Percentiles rank a stretch among this genome's conserved stretches.
Conservation (phyloP, 768 basidiomycete genomes). For the Lentinula boryana region DNA sequence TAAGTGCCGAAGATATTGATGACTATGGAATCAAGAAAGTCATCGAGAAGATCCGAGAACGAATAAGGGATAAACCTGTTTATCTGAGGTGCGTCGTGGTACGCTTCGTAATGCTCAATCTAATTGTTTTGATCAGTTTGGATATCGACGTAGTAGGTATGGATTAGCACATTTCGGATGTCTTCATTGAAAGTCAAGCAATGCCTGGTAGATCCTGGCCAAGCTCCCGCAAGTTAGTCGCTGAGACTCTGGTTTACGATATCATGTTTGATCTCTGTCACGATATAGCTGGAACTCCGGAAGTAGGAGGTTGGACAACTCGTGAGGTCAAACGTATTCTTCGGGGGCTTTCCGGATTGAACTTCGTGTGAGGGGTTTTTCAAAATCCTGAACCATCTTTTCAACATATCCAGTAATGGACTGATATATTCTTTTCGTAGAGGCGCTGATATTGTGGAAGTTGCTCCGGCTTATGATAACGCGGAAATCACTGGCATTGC, state of each 20-base stretch:
- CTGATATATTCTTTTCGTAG: constrained; percentile 14
- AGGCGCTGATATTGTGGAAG: constrained; percentile 48
- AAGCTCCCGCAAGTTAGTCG: constrained; percentile 44
- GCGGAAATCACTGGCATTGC: constrained; percentile 37
- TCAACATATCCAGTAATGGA: not conserved
- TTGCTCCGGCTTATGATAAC: constrained; percentile 46
- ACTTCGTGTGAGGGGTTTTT: constrained; percentile 43
- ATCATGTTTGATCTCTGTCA: not conserved
- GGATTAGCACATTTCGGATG: not conserved
- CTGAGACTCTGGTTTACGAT: not conserved
- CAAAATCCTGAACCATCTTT: not conserved
- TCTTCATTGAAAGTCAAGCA: not conserved
- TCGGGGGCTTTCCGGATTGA: constrained; percentile 52
- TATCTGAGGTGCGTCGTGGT: constrained; percentile 41
- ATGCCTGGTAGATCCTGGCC: constrained; percentile 40
- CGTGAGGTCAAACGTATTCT: constrained; percentile 60
- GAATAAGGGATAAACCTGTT: constrained; percentile 54
- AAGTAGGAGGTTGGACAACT: constrained; percentile 61
- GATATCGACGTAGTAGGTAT: constrained; percentile 61
- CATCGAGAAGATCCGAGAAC: constrained; percentile 46
- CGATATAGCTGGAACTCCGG: constrained; percentile 55
- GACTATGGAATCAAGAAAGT: constrained; percentile 52
- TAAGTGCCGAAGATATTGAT: constrained; percentile 61
- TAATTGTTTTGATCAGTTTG: constrained; percentile 24
- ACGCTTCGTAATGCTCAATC: not conserved